Percentiles rank a stretch among this genome's conserved stretches.
These are phyloP conservation scores for Dioscorea cayenensis DNA, from an alignment of 116 monocot genomes.

Conservation along the genomic window DNA sequence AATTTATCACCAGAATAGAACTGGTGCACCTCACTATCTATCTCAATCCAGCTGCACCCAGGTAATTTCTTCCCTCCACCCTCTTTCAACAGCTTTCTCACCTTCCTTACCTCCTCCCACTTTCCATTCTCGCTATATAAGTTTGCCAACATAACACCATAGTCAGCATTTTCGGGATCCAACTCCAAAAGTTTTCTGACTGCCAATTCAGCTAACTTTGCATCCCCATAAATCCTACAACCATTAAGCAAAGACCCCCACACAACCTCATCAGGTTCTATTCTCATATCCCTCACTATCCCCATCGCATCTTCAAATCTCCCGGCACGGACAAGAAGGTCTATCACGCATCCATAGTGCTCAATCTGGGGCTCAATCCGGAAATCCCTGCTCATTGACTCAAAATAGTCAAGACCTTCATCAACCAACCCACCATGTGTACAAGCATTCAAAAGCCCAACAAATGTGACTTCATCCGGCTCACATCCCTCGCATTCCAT, in stretches of 20 bases:
- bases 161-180: slow-evolving; percentile 54
- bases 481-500: slow-evolving; percentile 31
- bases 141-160: slow-evolving; percentile 77
- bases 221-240: slow-evolving; percentile 61
- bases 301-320: slow-evolving; percentile 69
- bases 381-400: slow-evolving; percentile 42
- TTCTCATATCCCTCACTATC: slow-evolving; percentile 54
- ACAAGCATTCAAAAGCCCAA: slow-evolving; percentile 87
- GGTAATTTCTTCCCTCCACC: slow-evolving; percentile 65
- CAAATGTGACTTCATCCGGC: slow-evolving; percentile 87
- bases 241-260: slow-evolving; percentile 94
- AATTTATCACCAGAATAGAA: slow-evolving; percentile 51
- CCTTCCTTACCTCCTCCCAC: slow-evolving; percentile 77
- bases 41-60: slow-evolving; percentile 87
- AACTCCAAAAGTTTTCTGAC: slow-evolving; percentile 57
- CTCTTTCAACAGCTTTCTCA: slow-evolving; percentile 73
- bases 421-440: slow-evolving; percentile 79
- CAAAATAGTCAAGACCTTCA: slow-evolving; percentile 57
- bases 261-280: slow-evolving; percentile 80
- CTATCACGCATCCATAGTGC: slow-evolving; percentile 84
- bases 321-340: slow-evolving; percentile 80
- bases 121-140: slow-evolving; percentile 66
- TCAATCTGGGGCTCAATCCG: slow-evolving; percentile 55
- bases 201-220: slow-evolving; percentile 59
- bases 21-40: slow-evolving; percentile 33